Conservation (phyloP, 2,329 filamentous ascomycete genomes). For the Elsinoe fawcettii region DNA sequence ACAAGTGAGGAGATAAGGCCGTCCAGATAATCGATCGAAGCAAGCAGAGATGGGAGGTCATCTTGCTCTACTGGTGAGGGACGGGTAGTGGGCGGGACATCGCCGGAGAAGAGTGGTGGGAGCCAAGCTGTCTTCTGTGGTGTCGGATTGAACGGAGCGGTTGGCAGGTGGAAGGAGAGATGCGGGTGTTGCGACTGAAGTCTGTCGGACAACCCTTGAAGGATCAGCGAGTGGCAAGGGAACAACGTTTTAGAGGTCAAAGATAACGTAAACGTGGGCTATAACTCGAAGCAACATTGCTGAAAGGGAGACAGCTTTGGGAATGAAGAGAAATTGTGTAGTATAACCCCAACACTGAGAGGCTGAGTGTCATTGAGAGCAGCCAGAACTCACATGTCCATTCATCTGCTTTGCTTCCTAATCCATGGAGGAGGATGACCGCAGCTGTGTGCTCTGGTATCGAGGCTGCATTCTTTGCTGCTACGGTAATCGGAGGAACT, state of each 20-base stretch:
- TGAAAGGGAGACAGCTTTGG: too few species aligned
- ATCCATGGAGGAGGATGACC: slow-evolving; percentile 41
- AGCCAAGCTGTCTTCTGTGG: slow-evolving; percentile 43
- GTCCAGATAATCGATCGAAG: slow-evolving; percentile 35
- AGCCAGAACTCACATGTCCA: slow-evolving; percentile 30
- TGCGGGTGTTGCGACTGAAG: slow-evolving; percentile 41
- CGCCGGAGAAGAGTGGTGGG: slow-evolving; percentile 33
- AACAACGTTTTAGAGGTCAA: too few species aligned
- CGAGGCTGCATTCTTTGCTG: slow-evolving; percentile 28
- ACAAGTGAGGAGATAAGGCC: slow-evolving; percentile 37
- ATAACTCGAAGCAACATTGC: too few species aligned
- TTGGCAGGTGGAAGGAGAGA: slow-evolving; percentile 45
- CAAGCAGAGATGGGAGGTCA: slow-evolving; percentile 39
- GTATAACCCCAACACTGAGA: too few species aligned
- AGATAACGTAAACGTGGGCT: too few species aligned
- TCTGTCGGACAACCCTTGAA: slow-evolving; percentile 31
- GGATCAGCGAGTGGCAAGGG: not conserved
- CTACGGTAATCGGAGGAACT: slow-evolving; percentile 32
- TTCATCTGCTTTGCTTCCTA: slow-evolving; percentile 41
- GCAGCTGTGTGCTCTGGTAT: slow-evolving; percentile 35
- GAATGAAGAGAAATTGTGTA: not conserved
- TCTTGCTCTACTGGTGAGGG: slow-evolving; percentile 40
- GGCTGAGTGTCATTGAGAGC: not conserved
- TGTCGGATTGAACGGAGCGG: slow-evolving; percentile 41
- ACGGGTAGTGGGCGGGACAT: slow-evolving; percentile 31